Percentiles rank a stretch among this genome's conserved stretches.
phyloP scores from a whole-genome alignment of 208 protist species.

The Balamuthia mandrillaris region DNA sequence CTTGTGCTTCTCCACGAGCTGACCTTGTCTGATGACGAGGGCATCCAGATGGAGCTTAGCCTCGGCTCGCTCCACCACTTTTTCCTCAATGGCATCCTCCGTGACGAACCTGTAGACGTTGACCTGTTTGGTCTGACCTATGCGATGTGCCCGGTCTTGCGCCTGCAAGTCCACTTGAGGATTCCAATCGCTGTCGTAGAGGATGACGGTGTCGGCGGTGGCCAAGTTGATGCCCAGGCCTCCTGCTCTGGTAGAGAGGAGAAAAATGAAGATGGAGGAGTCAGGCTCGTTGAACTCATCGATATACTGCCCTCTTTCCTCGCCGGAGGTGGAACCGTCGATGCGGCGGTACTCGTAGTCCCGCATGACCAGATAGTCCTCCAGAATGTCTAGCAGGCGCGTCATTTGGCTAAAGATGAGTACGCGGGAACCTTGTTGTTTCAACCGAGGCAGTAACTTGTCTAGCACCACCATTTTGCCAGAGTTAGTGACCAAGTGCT shows the following conservation, averaged over 20 bases:
- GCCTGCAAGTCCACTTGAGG: slow-evolving; percentile 97
- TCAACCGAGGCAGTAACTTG: slow-evolving; percentile 70
- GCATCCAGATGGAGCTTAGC: slow-evolving; percentile 97
- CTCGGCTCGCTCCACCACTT: slow-evolving; percentile 93
- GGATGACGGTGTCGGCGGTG: slow-evolving; percentile 95
- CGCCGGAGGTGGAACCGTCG: slow-evolving; percentile 71
- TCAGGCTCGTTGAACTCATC: slow-evolving; percentile 85
- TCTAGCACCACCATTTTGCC: slow-evolving; percentile 76
- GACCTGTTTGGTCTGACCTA: slow-evolving; percentile 95
- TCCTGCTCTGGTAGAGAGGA: slow-evolving; percentile 95
- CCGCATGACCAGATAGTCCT: slow-evolving; percentile 66
- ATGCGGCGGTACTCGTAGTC: slow-evolving; percentile 74
- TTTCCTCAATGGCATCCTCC: slow-evolving; percentile 94
- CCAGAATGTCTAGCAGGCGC: slow-evolving; percentile 78
- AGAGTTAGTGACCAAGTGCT: slow-evolving; percentile 43
- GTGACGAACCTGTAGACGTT: slow-evolving; percentile 95
- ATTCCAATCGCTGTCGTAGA: slow-evolving; percentile 97
- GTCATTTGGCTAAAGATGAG: slow-evolving; percentile 98
- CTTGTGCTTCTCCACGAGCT: slow-evolving; percentile 59
- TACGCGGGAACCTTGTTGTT: slow-evolving; percentile 83
- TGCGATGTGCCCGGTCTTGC: slow-evolving; percentile 95
- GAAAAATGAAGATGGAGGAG: slow-evolving; percentile 85
- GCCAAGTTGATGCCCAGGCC: slow-evolving; percentile 98
- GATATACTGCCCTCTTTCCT: slow-evolving; percentile 83
- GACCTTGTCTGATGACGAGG: slow-evolving; percentile 95